A percentile compares a stretch with the other conserved stretches of the same genome.
Conservation (phyloP, 495 filamentous ascomycete species). For the Penicillium riverlandense region DNA sequence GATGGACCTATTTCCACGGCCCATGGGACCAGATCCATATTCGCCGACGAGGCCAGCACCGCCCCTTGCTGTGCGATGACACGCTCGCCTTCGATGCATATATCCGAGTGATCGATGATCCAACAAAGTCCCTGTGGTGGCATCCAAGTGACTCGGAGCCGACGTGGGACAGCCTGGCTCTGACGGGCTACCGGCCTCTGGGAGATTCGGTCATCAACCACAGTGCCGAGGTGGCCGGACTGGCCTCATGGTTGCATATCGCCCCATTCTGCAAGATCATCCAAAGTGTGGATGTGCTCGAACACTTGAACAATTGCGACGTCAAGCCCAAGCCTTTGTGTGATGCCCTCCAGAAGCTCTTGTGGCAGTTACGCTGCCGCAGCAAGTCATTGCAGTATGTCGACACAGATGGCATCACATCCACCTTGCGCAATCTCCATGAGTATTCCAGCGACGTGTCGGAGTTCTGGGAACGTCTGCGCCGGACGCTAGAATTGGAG, state of each 20-base stretch:
- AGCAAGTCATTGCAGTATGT: constrained; percentile 31
- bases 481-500: constrained; percentile 46
- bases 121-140: constrained; percentile 58
- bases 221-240: constrained; percentile 43
- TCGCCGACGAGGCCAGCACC: constrained; percentile 51
- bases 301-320: constrained; percentile 40
- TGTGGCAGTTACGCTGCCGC: constrained; percentile 36
- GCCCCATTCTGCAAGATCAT: constrained; percentile 51
- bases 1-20: constrained; percentile 60
- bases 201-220: constrained; percentile 40
- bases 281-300: constrained; percentile 40
- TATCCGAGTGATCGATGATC: constrained; percentile 56
- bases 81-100: constrained; percentile 58
- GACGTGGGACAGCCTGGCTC: constrained; percentile 66
- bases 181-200: constrained; percentile 53
- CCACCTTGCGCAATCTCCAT: constrained; percentile 34
- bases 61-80: constrained; percentile 56
- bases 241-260: constrained; percentile 54
- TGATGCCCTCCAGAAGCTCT: constrained; percentile 38
- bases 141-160: constrained; percentile 53
- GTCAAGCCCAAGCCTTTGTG: constrained; percentile 46
- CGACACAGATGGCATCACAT: constrained; percentile 36
- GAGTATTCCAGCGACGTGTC: constrained; percentile 40
- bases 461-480: constrained; percentile 49
- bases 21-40: constrained; percentile 53